These are phyloP conservation scores for Hordeum pubiflorum DNA, from an alignment of 202 grass and related monocot genomes.

Conservation along the genomic window DNA sequence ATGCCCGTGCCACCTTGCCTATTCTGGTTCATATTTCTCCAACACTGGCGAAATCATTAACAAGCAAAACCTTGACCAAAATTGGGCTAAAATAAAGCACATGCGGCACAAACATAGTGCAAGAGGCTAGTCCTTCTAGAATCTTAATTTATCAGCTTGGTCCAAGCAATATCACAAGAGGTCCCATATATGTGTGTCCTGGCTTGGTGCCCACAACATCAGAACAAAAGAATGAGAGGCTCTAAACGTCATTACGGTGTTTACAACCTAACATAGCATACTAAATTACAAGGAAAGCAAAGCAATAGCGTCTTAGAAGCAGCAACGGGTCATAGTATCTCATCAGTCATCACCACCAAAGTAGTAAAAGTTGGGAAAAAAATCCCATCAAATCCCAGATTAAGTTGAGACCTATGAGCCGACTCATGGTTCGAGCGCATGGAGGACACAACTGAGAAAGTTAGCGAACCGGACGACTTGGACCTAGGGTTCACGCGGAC, in stretches of 20 bases:
- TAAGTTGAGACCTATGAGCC: neutral
- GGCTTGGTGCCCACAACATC: neutral
- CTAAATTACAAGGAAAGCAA: neutral
- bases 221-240: neutral
- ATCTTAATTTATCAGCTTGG: neutral
- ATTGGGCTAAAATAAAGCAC: neutral
- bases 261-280: neutral
- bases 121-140: neutral
- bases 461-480: neutral
- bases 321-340: neutral
- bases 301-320: neutral
- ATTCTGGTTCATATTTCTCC: neutral
- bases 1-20: neutral
- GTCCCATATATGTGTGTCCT: neutral
- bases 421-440: neutral
- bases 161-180: neutral
- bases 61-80: neutral
- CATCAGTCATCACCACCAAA: neutral
- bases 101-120: neutral
- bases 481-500: conserved; percentile 32
- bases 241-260: neutral
- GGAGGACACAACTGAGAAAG: neutral
- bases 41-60: neutral
- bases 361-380: neutral
- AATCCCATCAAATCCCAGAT: neutral